Percentiles rank a stretch among this genome's conserved stretches.
Conservation (phyloP, 805 yeast species). For the Starmerella floris region DNA sequence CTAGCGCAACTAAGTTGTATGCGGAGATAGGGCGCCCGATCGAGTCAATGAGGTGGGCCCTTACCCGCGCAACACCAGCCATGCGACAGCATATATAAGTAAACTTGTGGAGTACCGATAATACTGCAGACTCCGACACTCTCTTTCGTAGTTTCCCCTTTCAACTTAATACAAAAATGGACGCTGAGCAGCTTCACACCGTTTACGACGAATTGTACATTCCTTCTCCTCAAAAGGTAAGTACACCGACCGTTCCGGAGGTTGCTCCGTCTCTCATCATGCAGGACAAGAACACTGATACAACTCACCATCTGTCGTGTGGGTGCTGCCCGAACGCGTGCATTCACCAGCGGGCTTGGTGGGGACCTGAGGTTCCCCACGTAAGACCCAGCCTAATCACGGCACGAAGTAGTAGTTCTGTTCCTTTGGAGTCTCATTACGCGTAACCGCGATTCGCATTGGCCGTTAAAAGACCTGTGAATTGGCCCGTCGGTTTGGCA, state of each 20-base stretch:
- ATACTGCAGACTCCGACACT: not conserved
- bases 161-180: too few species aligned
- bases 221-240: conserved; percentile 29
- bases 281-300: conserved; percentile 43
- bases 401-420: conserved; percentile 17
- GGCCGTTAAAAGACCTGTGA: too few species aligned
- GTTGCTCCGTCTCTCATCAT: conserved; percentile 48
- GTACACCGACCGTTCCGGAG: conserved; percentile 30
- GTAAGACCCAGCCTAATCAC: conserved; percentile 21
- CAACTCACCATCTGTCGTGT: conserved; percentile 32
- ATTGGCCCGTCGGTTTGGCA: too few species aligned
- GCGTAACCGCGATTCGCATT: not conserved
- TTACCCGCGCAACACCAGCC: conserved; percentile 10
- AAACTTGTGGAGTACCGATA: not conserved
- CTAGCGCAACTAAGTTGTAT: too few species aligned
- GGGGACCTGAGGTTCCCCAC: conserved; percentile 22
- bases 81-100: conserved; percentile 9
- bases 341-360: conserved; percentile 31
- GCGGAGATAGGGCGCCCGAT: too few species aligned
- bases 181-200: conserved; percentile 30
- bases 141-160: not conserved
- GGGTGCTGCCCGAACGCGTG: conserved; percentile 34
- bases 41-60: too few species aligned
- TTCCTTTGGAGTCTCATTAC: conserved; percentile 8
- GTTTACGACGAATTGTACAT: conserved; percentile 36